Percentiles rank a stretch among this genome's conserved stretches.
These are phyloP conservation scores for Kodamaea restingae DNA, from an alignment of 805 yeast genomes.

Conservation along the genomic window DNA sequence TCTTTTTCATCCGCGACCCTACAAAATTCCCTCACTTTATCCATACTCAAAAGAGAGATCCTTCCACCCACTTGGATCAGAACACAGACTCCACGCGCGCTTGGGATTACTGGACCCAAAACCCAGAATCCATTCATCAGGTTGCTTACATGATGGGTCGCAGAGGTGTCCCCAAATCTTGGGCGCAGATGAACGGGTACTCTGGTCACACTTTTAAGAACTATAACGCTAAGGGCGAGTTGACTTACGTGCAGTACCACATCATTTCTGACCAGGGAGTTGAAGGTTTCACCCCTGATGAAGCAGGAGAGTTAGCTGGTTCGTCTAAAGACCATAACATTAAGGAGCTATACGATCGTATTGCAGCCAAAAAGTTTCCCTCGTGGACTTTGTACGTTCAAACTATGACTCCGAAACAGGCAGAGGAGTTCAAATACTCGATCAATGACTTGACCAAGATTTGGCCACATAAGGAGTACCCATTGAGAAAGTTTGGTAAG, in stretches of 20 bases:
- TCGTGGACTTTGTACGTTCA: conserved; percentile 53
- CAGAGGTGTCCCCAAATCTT: conserved; percentile 55
- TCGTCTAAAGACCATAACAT: conserved; percentile 49
- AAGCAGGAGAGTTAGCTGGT: conserved; percentile 45
- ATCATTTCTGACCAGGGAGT: conserved; percentile 47
- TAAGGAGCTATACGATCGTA: conserved; percentile 35
- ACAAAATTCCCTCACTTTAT: conserved; percentile 83
- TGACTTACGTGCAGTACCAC: conserved; percentile 57
- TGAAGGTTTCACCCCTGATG: conserved; percentile 40
- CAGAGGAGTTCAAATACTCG: conserved; percentile 45
- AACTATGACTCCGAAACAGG: conserved; percentile 56
- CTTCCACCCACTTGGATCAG: conserved; percentile 51
- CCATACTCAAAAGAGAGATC: conserved; percentile 86
- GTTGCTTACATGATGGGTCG: conserved; percentile 54
- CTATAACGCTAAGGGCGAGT: conserved; percentile 46
- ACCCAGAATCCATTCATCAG: conserved; percentile 57
- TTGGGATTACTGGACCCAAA: conserved; percentile 56
- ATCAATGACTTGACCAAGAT: conserved; percentile 59
- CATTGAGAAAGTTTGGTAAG: conserved; percentile 81
- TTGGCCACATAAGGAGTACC: conserved; percentile 87
- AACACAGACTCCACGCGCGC: conserved; percentile 45
- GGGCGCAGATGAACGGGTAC: conserved; percentile 57
- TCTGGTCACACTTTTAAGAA: conserved; percentile 64
- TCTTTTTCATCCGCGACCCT: conserved; percentile 82
- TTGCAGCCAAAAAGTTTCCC: conserved; percentile 48